These are phyloP conservation scores for Cymbidium sinense DNA, from an alignment of 106 monocot genomes.

Conservation along the genomic window DNA sequence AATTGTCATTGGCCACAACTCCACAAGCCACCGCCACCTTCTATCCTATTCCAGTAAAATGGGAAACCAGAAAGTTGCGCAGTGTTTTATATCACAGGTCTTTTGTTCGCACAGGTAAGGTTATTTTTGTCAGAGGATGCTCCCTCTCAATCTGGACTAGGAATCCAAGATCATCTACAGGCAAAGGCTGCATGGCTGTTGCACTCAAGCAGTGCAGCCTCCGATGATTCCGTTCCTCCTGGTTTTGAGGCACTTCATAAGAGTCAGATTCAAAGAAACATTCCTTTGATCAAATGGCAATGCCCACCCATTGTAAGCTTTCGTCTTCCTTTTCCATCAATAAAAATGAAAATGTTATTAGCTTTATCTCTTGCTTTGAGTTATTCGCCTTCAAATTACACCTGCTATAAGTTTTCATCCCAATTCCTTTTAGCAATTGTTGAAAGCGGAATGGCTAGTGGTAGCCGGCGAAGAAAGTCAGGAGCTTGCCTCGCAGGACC, in stretches of 20 bases:
- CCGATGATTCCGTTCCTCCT: constrained; percentile 68
- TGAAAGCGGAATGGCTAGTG: constrained; percentile 69
- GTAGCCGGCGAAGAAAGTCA: constrained; percentile 86
- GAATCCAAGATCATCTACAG: constrained; percentile 68
- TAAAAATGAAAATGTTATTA: background rate
- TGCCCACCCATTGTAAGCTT: constrained; percentile 46
- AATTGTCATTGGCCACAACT: background rate
- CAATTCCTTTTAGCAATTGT: constrained; percentile 29
- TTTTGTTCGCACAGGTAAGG: constrained; percentile 53
- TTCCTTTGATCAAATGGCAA: constrained; percentile 67
- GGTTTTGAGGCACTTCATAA: constrained; percentile 48
- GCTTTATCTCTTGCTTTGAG: background rate
- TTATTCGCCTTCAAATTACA: background rate
- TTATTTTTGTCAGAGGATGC: constrained; percentile 89
- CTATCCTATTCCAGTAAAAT: no score
- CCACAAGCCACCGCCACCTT: background rate
- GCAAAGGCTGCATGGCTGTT: constrained; percentile 68
- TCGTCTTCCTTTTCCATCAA: background rate
- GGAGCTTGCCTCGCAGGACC: constrained; percentile 46
- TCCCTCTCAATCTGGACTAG: constrained; percentile 51
- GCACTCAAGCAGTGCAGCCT: constrained; percentile 32
- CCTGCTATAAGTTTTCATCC: background rate
- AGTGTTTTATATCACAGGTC: background rate
- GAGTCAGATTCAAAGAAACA: constrained; percentile 27
- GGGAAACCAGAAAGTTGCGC: background rate